These are phyloP conservation scores for Boletus barrowsii DNA, from an alignment of 768 basidiomycete species.

Conservation along the genomic window DNA sequence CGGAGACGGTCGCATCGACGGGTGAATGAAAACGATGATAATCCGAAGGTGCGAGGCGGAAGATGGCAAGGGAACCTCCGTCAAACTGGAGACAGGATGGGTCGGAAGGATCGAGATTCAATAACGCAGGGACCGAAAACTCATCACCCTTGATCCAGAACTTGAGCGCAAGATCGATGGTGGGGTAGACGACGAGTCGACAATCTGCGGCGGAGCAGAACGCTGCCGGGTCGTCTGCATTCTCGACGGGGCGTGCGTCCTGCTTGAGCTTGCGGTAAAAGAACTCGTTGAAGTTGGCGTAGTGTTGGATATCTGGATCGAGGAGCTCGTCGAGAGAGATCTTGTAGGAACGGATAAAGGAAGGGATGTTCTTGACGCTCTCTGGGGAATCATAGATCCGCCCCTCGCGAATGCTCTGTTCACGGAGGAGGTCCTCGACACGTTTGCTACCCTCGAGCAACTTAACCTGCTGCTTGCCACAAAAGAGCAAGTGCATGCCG, in stretches of 20 bases:
- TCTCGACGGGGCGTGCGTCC: conserved; percentile 58
- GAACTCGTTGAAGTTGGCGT: conserved; percentile 75
- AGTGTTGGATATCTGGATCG: conserved; percentile 56
- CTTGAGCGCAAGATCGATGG: conserved; percentile 54
- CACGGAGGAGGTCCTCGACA: conserved; percentile 49
- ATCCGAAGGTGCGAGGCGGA: conserved; percentile 76
- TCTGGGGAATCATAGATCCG: conserved; percentile 52
- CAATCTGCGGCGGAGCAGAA: conserved; percentile 72
- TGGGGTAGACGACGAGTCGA: conserved; percentile 65
- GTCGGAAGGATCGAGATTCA: conserved; percentile 44
- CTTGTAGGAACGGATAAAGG: conserved; percentile 54
- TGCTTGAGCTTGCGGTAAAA: conserved; percentile 61
- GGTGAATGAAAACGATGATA: conserved; percentile 82
- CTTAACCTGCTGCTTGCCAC: conserved; percentile 48
- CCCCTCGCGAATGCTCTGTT: conserved; percentile 57
- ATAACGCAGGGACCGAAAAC: conserved; percentile 63
- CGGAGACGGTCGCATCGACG: conserved; percentile 48
- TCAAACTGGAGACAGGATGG: conserved; percentile 41
- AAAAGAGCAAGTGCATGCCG: conserved; percentile 77
- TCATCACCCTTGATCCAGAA: conserved; percentile 78
- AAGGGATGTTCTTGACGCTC: conserved; percentile 49
- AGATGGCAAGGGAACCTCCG: conserved; percentile 56
- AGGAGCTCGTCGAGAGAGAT: conserved; percentile 60
- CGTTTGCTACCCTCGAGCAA: conserved; percentile 44
- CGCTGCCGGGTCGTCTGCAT: conserved; percentile 46